Conservation (phyloP, 345 rosid species). For the Laguncularia racemosa region DNA sequence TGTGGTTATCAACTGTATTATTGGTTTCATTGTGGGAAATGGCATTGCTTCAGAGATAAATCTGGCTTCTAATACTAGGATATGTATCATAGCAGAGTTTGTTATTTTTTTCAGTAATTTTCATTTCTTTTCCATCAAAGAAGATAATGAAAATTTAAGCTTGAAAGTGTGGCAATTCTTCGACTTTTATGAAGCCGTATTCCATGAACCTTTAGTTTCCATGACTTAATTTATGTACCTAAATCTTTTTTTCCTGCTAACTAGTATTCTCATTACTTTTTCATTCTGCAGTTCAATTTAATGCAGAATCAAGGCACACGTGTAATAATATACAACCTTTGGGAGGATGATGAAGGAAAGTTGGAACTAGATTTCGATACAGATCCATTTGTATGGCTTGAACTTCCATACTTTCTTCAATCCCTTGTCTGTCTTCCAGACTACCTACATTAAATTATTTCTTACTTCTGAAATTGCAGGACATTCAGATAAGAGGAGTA, state of each 20-base stretch:
- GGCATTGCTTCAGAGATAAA: too few relatives aligned
- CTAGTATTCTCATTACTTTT: too few relatives aligned
- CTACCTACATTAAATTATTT: neutral
- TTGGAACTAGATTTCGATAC: constrained; percentile 69
- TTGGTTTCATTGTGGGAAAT: too few relatives aligned
- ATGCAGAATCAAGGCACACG: constrained; percentile 49
- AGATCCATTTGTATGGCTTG: constrained; percentile 37
- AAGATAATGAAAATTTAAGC: too few relatives aligned
- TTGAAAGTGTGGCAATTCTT: too few relatives aligned
- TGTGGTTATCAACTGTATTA: too few relatives aligned
- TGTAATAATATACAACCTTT: constrained; percentile 63
- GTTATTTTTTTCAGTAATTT: too few relatives aligned
- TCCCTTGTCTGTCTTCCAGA: neutral
- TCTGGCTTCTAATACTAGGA: too few relatives aligned
- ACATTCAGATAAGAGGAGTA: constrained; percentile 71
- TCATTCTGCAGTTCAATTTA: constrained; percentile 35
- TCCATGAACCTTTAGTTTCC: too few relatives aligned
- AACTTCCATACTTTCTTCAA: neutral
- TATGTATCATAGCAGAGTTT: too few relatives aligned
- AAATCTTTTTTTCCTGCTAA: neutral
- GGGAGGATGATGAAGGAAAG: constrained; percentile 67
- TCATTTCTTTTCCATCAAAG: neutral
- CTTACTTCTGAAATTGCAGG: constrained; percentile 30
- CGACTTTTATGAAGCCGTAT: too few relatives aligned
- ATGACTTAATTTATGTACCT: neutral